These are phyloP conservation scores for Rubus parviflorus DNA, from an alignment of 306 rosid genomes.

Conservation along the genomic window DNA sequence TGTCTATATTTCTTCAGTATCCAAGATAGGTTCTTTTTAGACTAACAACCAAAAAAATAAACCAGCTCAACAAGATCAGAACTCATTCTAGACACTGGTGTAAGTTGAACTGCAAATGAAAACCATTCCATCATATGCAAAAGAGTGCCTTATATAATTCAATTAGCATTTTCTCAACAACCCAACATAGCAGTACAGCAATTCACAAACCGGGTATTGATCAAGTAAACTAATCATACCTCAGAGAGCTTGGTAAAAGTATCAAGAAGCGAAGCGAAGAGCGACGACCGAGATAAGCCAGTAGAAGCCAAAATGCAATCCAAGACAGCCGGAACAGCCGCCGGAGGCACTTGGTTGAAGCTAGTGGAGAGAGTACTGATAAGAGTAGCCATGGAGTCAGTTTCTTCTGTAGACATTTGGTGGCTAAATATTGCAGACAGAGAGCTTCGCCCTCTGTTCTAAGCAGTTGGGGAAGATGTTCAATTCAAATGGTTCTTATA, in stretches of 20 bases:
- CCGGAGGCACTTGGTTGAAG: slow-evolving; percentile 60
- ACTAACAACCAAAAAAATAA: not conserved
- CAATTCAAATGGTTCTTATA: slow-evolving; percentile 10
- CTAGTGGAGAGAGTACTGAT: slow-evolving; percentile 52
- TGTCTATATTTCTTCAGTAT: not conserved
- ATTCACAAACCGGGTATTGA: not conserved
- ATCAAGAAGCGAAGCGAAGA: slow-evolving; percentile 58
- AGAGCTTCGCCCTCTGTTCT: not conserved
- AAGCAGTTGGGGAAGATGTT: not conserved
- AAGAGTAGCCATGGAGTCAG: slow-evolving; percentile 45
- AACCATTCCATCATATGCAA: not conserved
- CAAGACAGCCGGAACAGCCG: slow-evolving; percentile 66
- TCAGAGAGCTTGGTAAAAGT: slow-evolving; percentile 48
- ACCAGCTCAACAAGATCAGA: not conserved
- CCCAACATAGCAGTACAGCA: not conserved
- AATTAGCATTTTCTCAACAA: slow-evolving; percentile 9
- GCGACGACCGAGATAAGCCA: slow-evolving; percentile 48
- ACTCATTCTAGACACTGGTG: not conserved
- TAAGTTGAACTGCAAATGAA: not conserved
- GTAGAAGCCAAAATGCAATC: slow-evolving; percentile 77
- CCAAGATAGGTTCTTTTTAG: not conserved
- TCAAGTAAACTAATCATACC: slow-evolving; percentile 39
- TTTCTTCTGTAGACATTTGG: slow-evolving; percentile 35
- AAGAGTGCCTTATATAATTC: not conserved
- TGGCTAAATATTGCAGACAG: not conserved